These are phyloP conservation scores for Entelexis sorbosivorans DNA, from an alignment of 1,139 yeast genomes.

Conservation along the genomic window DNA sequence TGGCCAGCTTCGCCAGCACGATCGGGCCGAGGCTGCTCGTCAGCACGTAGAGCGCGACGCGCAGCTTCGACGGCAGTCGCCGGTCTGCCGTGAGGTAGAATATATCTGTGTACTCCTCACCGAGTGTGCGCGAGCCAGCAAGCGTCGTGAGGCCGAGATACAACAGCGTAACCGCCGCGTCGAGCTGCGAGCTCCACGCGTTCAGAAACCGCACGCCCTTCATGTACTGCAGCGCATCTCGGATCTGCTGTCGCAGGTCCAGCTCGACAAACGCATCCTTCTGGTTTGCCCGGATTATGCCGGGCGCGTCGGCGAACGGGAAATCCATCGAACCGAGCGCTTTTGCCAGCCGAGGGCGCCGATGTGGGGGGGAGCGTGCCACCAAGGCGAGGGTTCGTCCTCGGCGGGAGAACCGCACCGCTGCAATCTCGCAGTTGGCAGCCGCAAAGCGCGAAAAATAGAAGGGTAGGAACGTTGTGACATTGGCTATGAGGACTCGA, in stretches of 20 bases:
- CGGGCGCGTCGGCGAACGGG: slow-evolving; percentile 28
- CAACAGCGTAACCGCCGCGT: slow-evolving; percentile 45
- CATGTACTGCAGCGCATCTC: slow-evolving; percentile 44
- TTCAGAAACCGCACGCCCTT: slow-evolving; percentile 62
- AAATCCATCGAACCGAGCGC: slow-evolving; percentile 18
- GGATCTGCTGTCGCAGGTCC: slow-evolving; percentile 44
- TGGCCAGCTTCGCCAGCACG: slow-evolving; percentile 20
- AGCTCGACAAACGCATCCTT: slow-evolving; percentile 69
- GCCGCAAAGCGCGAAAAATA: too few relatives aligned
- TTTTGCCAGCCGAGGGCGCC: background rate
- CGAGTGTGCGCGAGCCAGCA: slow-evolving; percentile 68
- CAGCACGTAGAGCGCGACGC: slow-evolving; percentile 29
- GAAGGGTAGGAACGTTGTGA: too few relatives aligned
- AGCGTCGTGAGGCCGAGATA: slow-evolving; percentile 66
- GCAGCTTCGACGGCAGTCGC: slow-evolving; percentile 29
- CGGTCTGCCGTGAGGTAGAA: slow-evolving; percentile 50
- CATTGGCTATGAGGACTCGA: too few relatives aligned
- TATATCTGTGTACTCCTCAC: slow-evolving; percentile 88
- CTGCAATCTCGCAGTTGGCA: too few relatives aligned
- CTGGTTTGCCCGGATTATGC: slow-evolving; percentile 64
- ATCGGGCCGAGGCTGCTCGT: slow-evolving; percentile 26
- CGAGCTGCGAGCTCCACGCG: slow-evolving; percentile 51
- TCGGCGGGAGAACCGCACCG: background rate
- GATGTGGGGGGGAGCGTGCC: slow-evolving; percentile 2
- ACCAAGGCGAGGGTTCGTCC: slow-evolving; percentile 1